Base-by-base conservation (phyloP, 2,329 filamentous ascomycete species). In the Sporothrix dimorphospora region DNA sequence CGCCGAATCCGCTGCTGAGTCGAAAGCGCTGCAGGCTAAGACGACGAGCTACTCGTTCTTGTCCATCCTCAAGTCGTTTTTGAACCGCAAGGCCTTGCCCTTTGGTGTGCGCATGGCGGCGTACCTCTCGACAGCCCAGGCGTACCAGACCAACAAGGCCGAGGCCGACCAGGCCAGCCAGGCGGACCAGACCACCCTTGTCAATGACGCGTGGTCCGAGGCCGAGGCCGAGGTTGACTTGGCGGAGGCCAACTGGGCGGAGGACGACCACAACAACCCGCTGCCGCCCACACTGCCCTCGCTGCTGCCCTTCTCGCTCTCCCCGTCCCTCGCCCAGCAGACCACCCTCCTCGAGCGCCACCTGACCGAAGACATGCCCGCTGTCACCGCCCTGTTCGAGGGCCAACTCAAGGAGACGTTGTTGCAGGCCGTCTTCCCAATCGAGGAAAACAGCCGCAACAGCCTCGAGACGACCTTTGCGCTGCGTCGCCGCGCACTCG, bases 61-160 rank as follows among this genome's bases (percentile, higher is more conserved):
- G 59, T 30, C 70, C 1, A 63, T 49, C 4, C 57, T 73, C 63
- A 38, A 38, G 16, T 53, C 27, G 5, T 76, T 76, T 21, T 38
- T 75, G 71, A 63, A 19, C 42, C 69, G 61, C 55, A 38, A 21
- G 16, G 38, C 34, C 5, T 24, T 75, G 34, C 73, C 73, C 2
- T 73, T 72, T n/a, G 16, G 19, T 6, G 16, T 75, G n/a, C 72
- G 73, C 3, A 19, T 74, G 19, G 70, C 68, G 3, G 57, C 73
- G 1, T 75, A 74, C 14, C 9, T 24, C 12, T 69, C 38, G 47
- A 27, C 45, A 0, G 59, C 34, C 1, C 63, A 30, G 21, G 24
- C 53, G 7, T 16, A 19, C 34, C 38, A 24, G 53, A 55, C 34
- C 4, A 21, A 11, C 16, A 55, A 21, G n/a, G 38, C 34, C 12